Percentiles rank a stretch among this genome's conserved stretches.
Evolutionary conservation across 129 eudicot genomes (phyloP).

Genomic region (Chrysanthemum lavandulifolium): DNA sequence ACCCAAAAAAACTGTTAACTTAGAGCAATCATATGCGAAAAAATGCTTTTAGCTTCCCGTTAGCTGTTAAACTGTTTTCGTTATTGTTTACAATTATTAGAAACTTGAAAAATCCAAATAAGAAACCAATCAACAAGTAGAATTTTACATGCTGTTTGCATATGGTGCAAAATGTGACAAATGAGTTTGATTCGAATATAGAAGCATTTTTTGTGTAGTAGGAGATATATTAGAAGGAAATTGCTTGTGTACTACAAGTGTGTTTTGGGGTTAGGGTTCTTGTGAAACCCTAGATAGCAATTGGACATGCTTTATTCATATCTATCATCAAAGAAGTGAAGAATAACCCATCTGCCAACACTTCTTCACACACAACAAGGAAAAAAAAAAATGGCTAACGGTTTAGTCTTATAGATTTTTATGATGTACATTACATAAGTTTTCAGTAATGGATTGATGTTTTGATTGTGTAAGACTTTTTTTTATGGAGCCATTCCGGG

Average conservation of each 20-base stretch:
- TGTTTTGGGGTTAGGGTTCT: conserved; percentile 39
- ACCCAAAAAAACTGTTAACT: too few species aligned
- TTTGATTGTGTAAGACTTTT: too few species aligned
- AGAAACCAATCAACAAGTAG: not conserved
- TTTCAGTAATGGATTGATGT: too few species aligned
- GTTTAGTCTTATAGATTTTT: too few species aligned
- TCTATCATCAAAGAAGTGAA: conserved; percentile 20
- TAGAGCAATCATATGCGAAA: too few species aligned
- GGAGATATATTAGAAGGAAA: not conserved
- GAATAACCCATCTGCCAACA: conserved; percentile 18
- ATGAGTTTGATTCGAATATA: not conserved
- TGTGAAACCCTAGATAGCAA: conserved; percentile 38
- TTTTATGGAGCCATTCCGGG: too few species aligned
- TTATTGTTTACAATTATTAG: too few species aligned
- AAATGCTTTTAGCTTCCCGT: too few species aligned
- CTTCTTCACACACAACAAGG: not conserved
- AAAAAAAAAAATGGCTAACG: not conserved
- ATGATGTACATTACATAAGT: too few species aligned
- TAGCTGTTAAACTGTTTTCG: too few species aligned
- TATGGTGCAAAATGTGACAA: not conserved
- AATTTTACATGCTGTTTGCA: not conserved
- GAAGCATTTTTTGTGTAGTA: not conserved
- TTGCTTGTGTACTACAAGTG: conserved; percentile 3
- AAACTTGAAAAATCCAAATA: too few species aligned
- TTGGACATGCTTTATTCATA: conserved; percentile 15